Evolutionary conservation across 306 rosid genomes (phyloP).

Genomic region (Myrica gale): DNA sequence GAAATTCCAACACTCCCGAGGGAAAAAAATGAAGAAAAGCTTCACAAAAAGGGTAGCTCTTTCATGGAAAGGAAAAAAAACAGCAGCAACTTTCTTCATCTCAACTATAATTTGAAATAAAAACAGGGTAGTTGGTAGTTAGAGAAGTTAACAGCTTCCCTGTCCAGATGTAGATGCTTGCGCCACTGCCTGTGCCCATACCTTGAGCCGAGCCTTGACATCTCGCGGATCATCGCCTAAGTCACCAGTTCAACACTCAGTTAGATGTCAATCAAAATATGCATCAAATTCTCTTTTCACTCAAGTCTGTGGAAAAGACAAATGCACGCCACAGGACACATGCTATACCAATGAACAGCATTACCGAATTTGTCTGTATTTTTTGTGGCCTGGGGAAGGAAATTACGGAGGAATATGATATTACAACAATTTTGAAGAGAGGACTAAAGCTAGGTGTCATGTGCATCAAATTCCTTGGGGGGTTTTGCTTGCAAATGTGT

Average conservation of each 20-base stretch:
- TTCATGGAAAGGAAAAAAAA: constrained; percentile 14
- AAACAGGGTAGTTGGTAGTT: neutral
- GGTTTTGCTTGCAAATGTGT: neutral
- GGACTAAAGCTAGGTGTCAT: too few relatives aligned
- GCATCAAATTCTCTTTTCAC: neutral
- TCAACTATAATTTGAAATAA: neutral
- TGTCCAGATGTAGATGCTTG: constrained; percentile 62
- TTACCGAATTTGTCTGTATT: neutral
- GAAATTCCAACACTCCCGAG: constrained; percentile 18
- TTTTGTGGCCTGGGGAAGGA: neutral
- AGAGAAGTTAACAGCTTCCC: constrained; percentile 29
- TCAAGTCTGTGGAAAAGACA: neutral
- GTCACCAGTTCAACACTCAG: neutral
- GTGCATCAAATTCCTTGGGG: too few relatives aligned
- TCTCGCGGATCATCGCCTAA: constrained; percentile 80
- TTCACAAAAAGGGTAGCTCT: constrained; percentile 2
- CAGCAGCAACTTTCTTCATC: neutral
- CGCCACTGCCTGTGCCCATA: constrained; percentile 95
- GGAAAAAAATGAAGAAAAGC: neutral
- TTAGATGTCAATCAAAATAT: neutral
- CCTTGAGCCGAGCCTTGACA: constrained; percentile 87
- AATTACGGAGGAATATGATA: neutral
- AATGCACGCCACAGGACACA: neutral
- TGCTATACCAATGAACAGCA: neutral
- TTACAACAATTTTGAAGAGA: too few relatives aligned